Conservation (phyloP, 1,139 yeast genomes). For the Pichia sp. region DNA sequence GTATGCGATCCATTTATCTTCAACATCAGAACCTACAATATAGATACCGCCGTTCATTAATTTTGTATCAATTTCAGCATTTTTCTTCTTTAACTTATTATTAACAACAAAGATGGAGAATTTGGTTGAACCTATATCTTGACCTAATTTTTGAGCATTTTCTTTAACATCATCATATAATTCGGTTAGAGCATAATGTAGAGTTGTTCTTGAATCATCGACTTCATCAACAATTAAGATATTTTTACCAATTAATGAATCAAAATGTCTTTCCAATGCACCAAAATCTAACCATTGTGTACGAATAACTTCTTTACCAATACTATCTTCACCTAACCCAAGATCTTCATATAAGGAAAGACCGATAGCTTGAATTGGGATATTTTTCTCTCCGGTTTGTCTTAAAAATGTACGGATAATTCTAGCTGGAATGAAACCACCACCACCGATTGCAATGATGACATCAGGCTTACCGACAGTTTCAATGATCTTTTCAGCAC, state of each 20-base stretch:
- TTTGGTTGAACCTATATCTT: conserved; percentile 34
- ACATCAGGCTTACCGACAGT: conserved; percentile 53
- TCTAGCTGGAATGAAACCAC: conserved; percentile 64
- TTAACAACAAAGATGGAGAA: conserved; percentile 55
- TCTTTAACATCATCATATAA: conserved; percentile 49
- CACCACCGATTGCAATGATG: conserved; percentile 77
- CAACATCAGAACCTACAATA: conserved; percentile 46
- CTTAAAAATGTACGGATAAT: conserved; percentile 55
- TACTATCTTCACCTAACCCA: conserved; percentile 38
- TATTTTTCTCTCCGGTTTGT: conserved; percentile 48
- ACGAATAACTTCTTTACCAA: conserved; percentile 55
- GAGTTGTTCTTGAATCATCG: conserved; percentile 61
- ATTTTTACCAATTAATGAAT: conserved; percentile 51
- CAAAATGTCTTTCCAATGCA: conserved; percentile 46
- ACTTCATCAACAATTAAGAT: conserved; percentile 63
- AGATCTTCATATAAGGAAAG: conserved; percentile 55
- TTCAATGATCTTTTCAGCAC: conserved; percentile 63
- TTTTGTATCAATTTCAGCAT: conserved; percentile 43
- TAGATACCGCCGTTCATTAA: conserved; percentile 44
- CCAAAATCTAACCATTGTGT: conserved; percentile 67
- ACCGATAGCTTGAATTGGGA: conserved; percentile 61
- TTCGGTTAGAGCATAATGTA: conserved; percentile 56
- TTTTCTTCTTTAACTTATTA: conserved; percentile 51
- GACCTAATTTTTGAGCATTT: conserved; percentile 37
- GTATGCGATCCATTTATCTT: conserved; percentile 55